Conservation (phyloP, 768 basidiomycete species). For the Tephrocybe sp. region DNA sequence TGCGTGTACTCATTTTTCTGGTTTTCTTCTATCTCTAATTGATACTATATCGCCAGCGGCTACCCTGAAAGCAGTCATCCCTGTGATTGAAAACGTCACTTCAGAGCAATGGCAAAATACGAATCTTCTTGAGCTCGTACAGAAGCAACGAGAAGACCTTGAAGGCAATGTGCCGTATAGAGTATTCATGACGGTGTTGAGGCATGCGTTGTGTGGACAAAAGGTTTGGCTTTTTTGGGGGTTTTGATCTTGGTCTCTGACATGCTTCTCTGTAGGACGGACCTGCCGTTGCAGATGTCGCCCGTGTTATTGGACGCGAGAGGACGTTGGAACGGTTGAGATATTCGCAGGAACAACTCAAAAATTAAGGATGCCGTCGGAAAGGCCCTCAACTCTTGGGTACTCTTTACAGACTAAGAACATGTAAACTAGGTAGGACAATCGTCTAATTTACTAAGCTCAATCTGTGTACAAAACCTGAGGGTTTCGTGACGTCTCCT, state of each 20-base stretch:
- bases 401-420: too few relatives aligned
- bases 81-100: conserved; percentile 27
- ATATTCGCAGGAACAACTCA: not conserved
- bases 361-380: too few relatives aligned
- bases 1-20: conserved; percentile 18
- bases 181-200: conserved; percentile 65
- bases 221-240: conserved; percentile 47
- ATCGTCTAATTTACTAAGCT: too few relatives aligned
- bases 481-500: too few relatives aligned
- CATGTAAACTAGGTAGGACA: too few relatives aligned
- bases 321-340: conserved; percentile 37
- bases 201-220: conserved; percentile 79
- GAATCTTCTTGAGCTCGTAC: conserved; percentile 36
- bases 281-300: conserved; percentile 43
- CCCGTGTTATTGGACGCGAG: conserved; percentile 40
- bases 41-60: conserved; percentile 19
- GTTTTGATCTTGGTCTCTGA: not conserved
- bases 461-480: too few relatives aligned
- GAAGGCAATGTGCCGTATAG: conserved; percentile 38
- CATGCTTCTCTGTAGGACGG: conserved; percentile 37
- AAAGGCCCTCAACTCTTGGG: too few relatives aligned
- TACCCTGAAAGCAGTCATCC: conserved; percentile 30
- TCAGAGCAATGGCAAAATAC: conserved; percentile 36
- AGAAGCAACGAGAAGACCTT: conserved; percentile 39
- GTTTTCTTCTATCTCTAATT: conserved; percentile 9